Evolutionary conservation across 106 monocot species (phyloP), one percentile per base, ranked within the genome.

Genomic region (Posidonia australis): DNA sequence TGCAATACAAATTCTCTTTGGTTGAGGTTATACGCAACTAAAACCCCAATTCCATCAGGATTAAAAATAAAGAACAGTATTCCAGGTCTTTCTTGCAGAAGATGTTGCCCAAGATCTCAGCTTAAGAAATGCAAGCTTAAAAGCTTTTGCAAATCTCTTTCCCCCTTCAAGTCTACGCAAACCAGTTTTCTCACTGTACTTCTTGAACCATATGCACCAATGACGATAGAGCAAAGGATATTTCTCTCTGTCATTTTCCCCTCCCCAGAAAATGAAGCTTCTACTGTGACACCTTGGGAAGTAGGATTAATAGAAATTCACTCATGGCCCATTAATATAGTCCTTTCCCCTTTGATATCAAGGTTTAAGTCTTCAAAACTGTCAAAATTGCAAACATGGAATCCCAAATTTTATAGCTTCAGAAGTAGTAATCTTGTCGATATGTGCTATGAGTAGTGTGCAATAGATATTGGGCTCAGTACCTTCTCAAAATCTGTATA

Each of bases 401-500:
- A 82, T 30, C 87, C 96, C 51, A 83, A 2, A 46, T 64, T 81
- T 70, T 85, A 74, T 51, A 90, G 67, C 73, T 81, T 90, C 65
- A 72, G 65, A 46, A 98, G 80, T n/a, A 98, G 79, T 70, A 98
- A 63, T 36, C 46, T 69, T 11, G 81, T 68, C 70, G 90, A 73
- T 67, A 90, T 98, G 72, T 98, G 71, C 75, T 98, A 90, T 31
- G 96, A 98, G 53, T 87, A 87, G 70, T 98, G 96, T 13, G 87
- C 96, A 72, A 98, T 84, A 16, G 78, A 82, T 56, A 78, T 64
- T 45, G 96, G 96, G 70, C 96, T 98, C 11, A 71, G 18, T 41
- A 78, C 62, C 49, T 79, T 83, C 12, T 79, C 88, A 74, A 78
- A 81, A 76, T 85, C 92, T 92, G 80, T 32, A 55, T 12, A 12